A percentile compares a stretch with the other conserved stretches of the same genome.
These are phyloP conservation scores for Dissoconium aciculare DNA, from an alignment of 2,329 filamentous ascomycete genomes.

Conservation along the genomic window DNA sequence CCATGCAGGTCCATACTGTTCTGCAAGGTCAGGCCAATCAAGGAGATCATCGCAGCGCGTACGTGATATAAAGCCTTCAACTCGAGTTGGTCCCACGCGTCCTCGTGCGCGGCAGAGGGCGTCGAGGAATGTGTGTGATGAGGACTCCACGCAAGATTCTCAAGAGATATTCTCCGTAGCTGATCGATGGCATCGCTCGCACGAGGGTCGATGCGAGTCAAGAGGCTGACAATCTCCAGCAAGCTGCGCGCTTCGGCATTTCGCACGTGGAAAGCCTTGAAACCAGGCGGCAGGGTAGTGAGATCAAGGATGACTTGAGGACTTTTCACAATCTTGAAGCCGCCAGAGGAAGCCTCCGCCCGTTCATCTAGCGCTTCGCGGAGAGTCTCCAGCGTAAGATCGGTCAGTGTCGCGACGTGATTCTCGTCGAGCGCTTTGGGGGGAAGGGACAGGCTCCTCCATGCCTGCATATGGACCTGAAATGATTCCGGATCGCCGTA, in stretches of 20 bases:
- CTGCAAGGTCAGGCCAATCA: conserved; percentile 6
- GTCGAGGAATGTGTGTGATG: conserved; percentile 8
- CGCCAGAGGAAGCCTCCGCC: conserved; percentile 3
- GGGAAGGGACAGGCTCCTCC: conserved; percentile 8
- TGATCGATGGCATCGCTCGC: conserved; percentile 1
- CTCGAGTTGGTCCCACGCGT: conserved; percentile 8
- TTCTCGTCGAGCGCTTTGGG: conserved; percentile 9
- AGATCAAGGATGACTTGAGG: conserved; percentile 2
- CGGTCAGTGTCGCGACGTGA: conserved; percentile 10
- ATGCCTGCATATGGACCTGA: conserved; percentile 13
- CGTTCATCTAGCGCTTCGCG: conserved; percentile 9
- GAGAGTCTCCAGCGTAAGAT: conserved; percentile 11
- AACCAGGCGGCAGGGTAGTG: conserved; percentile 8
- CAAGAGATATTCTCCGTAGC: conserved; percentile 8
- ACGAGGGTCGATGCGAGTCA: conserved; percentile 3
- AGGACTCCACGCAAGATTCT: conserved; percentile 13
- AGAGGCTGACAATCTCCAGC: conserved; percentile 5
- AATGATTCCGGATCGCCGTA: conserved; percentile 13
- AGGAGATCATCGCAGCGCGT: conserved; percentile 11
- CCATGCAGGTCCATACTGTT: conserved; percentile 4
- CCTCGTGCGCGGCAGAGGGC: conserved; percentile 7
- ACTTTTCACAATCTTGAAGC: neutral
- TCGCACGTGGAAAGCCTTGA: conserved; percentile 6
- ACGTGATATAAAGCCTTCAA: conserved; percentile 12
- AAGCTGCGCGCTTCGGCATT: conserved; percentile 11